A percentile compares a stretch with the other conserved stretches of the same genome.
Conservation (phyloP, 225 moss, liverwort and hornwort genomes). For the Bryoerythrophyllum caledonicum region DNA sequence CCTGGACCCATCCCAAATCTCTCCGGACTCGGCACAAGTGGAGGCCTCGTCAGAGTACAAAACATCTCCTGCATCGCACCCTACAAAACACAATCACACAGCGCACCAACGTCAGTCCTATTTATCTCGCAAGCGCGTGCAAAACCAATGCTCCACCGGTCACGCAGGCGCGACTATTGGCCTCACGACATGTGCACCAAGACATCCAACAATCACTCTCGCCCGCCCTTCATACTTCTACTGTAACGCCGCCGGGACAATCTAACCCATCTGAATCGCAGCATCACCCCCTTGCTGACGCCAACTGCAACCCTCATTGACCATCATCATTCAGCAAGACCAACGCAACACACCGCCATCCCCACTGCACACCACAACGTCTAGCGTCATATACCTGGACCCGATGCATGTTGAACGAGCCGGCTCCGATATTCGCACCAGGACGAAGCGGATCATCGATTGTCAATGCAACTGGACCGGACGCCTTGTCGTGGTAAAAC, state of each 20-base stretch:
- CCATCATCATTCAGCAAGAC: neutral
- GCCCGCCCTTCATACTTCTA: neutral
- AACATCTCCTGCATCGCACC: slow-evolving; percentile 89
- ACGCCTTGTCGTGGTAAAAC: slow-evolving; percentile 70
- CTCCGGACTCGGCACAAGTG: slow-evolving; percentile 43
- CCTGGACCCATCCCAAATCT: slow-evolving; percentile 69
- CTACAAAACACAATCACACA: slow-evolving; percentile 43
- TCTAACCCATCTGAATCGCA: neutral
- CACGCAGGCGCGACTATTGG: neutral
- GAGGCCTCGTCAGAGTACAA: slow-evolving; percentile 55
- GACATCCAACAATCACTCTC: neutral
- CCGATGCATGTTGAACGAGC: slow-evolving; percentile 94
- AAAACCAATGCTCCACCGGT: neutral
- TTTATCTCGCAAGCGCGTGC: neutral
- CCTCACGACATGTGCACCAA: neutral
- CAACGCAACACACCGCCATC: neutral
- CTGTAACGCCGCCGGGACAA: neutral
- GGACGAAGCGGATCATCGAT: slow-evolving; percentile 99
- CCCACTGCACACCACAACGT: neutral
- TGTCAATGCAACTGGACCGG: slow-evolving; percentile 74
- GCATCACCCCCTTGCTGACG: neutral
- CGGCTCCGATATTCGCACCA: slow-evolving; percentile 88
- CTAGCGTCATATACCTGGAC: slow-evolving; percentile 67
- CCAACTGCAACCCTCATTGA: neutral
- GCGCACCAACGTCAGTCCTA: slow-evolving; percentile 11